A percentile compares a stretch with the other conserved stretches of the same genome.
phyloP scores from a whole-genome alignment of 352 stramenopile species.

The Phytopythium oedochilum region DNA sequence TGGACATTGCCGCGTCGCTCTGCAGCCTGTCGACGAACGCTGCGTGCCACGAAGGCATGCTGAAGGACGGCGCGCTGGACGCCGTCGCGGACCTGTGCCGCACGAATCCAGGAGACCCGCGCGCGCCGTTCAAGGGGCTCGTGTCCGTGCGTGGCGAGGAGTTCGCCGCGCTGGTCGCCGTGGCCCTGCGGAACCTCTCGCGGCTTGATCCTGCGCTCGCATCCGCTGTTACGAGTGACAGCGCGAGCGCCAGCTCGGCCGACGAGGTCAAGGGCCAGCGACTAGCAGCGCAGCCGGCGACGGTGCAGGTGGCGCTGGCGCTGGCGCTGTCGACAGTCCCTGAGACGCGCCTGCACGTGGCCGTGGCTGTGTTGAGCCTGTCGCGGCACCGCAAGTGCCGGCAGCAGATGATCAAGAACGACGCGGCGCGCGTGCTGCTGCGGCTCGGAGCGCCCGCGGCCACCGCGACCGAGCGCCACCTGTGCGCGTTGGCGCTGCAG shows the following conservation, averaged over 20 bases:
- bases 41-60: constrained; percentile 65
- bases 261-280: constrained; percentile 55
- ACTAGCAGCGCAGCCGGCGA: constrained; percentile 36
- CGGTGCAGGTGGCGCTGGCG: constrained; percentile 57
- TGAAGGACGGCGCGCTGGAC: constrained; percentile 69
- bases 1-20: constrained; percentile 65
- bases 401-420: constrained; percentile 64
- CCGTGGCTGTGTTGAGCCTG: constrained; percentile 66
- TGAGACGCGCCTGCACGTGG: constrained; percentile 65
- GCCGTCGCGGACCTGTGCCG: constrained; percentile 37
- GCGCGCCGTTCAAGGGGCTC: constrained; percentile 52
- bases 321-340: constrained; percentile 32
- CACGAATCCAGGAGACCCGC: constrained; percentile 33
- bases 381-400: constrained; percentile 47
- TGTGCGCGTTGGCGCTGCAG: constrained; percentile 61
- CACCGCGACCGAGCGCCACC: constrained; percentile 50
- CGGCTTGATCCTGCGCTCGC: constrained; percentile 20
- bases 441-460: constrained; percentile 36
- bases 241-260: not conserved
- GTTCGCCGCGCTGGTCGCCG: constrained; percentile 60
- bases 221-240: not conserved
- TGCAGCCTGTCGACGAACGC: constrained; percentile 59
- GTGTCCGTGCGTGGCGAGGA: constrained; percentile 55
- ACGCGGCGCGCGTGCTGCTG: constrained; percentile 71
- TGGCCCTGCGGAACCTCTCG: constrained; percentile 67